These are phyloP conservation scores for Talaromyces liani DNA, from an alignment of 495 filamentous ascomycete species.

Conservation along the genomic window DNA sequence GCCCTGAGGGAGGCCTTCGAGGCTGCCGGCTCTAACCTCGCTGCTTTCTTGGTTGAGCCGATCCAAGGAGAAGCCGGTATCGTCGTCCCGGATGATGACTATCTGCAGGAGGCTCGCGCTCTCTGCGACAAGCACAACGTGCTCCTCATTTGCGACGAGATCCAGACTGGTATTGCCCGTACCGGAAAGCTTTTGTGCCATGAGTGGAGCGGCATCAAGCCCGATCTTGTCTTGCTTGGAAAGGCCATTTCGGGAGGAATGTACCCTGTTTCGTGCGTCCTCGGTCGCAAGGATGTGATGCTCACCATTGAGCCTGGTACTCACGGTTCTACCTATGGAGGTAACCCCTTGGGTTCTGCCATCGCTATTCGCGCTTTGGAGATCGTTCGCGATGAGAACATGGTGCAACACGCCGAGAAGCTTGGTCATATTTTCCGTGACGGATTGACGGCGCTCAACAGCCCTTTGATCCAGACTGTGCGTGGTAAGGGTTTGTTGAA, in stretches of 20 bases:
- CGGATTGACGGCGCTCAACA: constrained; percentile 61
- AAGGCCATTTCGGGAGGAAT: constrained; percentile 98
- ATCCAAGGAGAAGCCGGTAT: constrained; percentile 99
- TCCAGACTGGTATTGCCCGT: constrained; percentile 93
- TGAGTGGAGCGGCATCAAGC: constrained; percentile 91
- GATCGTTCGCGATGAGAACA: constrained; percentile 81
- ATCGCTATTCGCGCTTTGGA: constrained; percentile 96
- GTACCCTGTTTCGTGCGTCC: constrained; percentile 94
- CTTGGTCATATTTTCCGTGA: constrained; percentile 81
- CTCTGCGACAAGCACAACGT: constrained; percentile 93
- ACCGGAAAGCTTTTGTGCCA: constrained; percentile 90
- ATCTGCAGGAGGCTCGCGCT: constrained; percentile 70
- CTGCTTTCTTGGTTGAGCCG: constrained; percentile 92
- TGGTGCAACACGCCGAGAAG: constrained; percentile 72
- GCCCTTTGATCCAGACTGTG: constrained; percentile 72
- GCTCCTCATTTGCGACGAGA: constrained; percentile 95
- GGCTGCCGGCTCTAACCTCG: constrained; percentile 73
- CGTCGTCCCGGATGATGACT: constrained; percentile 86
- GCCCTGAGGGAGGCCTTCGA: constrained; percentile 76
- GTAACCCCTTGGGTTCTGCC: constrained; percentile 94
- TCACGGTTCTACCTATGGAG: constrained; percentile 94
- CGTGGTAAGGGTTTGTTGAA: constrained; percentile 94
- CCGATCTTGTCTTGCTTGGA: constrained; percentile 87
- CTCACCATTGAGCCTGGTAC: constrained; percentile 95
- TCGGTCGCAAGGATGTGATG: constrained; percentile 89